These are phyloP conservation scores for Daldinia sp. DNA, from an alignment of 2,329 filamentous ascomycete species.

Conservation along the genomic window DNA sequence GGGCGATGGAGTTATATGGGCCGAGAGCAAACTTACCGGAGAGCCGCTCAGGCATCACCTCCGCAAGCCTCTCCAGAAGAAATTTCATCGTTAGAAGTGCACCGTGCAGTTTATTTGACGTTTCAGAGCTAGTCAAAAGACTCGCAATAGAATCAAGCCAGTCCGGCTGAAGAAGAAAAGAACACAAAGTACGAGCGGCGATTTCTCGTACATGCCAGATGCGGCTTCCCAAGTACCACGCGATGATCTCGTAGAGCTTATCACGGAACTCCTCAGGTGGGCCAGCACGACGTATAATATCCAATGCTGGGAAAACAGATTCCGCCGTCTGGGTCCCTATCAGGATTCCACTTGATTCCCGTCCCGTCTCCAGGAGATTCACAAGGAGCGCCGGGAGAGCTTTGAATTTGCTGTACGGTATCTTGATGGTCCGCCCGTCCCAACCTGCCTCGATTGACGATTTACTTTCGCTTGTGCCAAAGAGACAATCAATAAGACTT, in stretches of 20 bases:
- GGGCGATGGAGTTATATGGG: background rate
- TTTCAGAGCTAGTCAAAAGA: slow-evolving; percentile 48
- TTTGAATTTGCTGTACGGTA: slow-evolving; percentile 75
- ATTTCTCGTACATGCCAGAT: slow-evolving; percentile 87
- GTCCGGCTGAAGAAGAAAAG: slow-evolving; percentile 62
- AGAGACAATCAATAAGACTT: slow-evolving; percentile 80
- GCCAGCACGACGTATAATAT: slow-evolving; percentile 77
- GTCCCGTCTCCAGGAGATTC: slow-evolving; percentile 65
- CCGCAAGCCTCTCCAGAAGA: slow-evolving; percentile 61
- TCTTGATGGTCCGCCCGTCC: slow-evolving; percentile 69
- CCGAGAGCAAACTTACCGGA: slow-evolving; percentile 49
- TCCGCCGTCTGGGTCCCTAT: slow-evolving; percentile 62
- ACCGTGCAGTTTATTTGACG: slow-evolving; percentile 66
- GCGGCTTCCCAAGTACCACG: slow-evolving; percentile 69
- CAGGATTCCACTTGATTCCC: slow-evolving; percentile 48
- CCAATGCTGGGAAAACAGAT: slow-evolving; percentile 83
- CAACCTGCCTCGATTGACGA: slow-evolving; percentile 66
- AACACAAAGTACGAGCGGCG: slow-evolving; percentile 75
- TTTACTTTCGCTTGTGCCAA: slow-evolving; percentile 79
- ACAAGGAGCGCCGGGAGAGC: slow-evolving; percentile 70
- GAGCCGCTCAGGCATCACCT: slow-evolving; percentile 55
- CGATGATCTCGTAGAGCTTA: slow-evolving; percentile 66
- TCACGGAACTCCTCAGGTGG: slow-evolving; percentile 66
- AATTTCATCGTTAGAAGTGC: slow-evolving; percentile 64
- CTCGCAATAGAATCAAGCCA: slow-evolving; percentile 56